These are phyloP conservation scores for Boletus sp. DNA, from an alignment of 768 basidiomycete species.

Conservation along the genomic window DNA sequence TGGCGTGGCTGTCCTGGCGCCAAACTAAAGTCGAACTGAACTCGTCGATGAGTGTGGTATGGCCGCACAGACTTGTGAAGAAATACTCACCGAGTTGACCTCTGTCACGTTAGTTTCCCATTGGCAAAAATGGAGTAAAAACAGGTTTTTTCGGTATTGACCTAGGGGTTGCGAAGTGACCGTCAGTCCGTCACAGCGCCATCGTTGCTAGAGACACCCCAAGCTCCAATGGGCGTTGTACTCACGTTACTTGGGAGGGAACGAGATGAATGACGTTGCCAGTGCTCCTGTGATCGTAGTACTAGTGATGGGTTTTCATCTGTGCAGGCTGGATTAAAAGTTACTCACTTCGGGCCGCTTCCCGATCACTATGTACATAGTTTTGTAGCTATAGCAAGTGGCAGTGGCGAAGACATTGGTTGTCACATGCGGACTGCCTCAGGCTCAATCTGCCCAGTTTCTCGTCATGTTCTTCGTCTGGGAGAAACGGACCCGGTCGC, in stretches of 20 bases:
- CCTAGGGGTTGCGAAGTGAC: not conserved
- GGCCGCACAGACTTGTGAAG: not conserved
- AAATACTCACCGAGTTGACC: not conserved
- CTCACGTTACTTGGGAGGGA: not conserved
- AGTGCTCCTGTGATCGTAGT: not conserved
- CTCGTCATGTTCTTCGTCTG: not conserved
- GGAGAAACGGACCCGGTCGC: not conserved
- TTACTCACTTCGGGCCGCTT: no score
- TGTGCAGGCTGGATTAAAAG: no score
- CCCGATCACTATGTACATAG: no score
- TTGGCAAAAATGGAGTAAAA: not conserved
- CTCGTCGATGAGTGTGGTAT: not conserved
- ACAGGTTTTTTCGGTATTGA: not conserved
- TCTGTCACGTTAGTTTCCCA: not conserved
- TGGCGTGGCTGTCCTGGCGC: not conserved
- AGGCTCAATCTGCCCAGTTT: not conserved
- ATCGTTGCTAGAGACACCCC: not conserved
- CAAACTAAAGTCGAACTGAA: not conserved
- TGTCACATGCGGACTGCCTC: not conserved
- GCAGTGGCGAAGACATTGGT: not conserved
- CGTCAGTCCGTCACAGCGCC: no score
- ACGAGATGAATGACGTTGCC: not conserved
- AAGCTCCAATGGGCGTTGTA: not conserved
- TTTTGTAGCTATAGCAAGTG: no score
- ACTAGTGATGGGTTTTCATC: not conserved